Percentiles rank a stretch among this genome's conserved stretches.
Conservation (phyloP, 192 early-diverging fungal species). For the Backusella luteola region DNA sequence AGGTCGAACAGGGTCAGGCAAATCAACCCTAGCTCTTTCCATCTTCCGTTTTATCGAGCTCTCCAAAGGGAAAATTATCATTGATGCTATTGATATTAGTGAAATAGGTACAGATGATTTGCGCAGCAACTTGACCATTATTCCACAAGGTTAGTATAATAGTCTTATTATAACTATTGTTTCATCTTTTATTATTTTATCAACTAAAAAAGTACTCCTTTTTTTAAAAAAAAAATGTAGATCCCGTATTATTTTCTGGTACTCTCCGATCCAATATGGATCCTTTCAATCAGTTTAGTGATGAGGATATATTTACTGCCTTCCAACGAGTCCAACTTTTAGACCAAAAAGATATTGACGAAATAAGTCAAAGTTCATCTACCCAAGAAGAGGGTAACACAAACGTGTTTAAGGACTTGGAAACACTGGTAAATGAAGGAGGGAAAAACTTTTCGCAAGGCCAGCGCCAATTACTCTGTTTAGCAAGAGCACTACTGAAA, state of each 20-base stretch:
- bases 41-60: conserved; percentile 81
- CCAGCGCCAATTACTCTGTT: conserved; percentile 74
- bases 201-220: neutral
- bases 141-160: conserved; percentile 66
- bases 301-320: conserved; percentile 76
- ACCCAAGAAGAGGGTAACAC: neutral
- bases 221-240: conserved; percentile 25
- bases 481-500: conserved; percentile 76
- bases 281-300: conserved; percentile 76
- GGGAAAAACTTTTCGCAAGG: conserved; percentile 72
- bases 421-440: conserved; percentile 70
- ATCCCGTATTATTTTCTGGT: conserved; percentile 43
- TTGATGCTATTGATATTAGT: conserved; percentile 82
- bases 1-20: conserved; percentile 85
- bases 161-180: conserved; percentile 40
- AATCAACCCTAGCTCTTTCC: conserved; percentile 75
- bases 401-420: conserved; percentile 20
- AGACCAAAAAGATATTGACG: neutral
- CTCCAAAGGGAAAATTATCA: conserved; percentile 61
- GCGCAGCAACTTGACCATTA: conserved; percentile 68
- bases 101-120: conserved; percentile 73
- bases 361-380: neutral
- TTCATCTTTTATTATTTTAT: conserved; percentile 1
- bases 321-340: conserved; percentile 66
- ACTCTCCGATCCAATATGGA: conserved; percentile 83